Evolutionary conservation across 2,329 filamentous ascomycete species (phyloP).

Genomic region (Xylariomycetidae sp.): DNA sequence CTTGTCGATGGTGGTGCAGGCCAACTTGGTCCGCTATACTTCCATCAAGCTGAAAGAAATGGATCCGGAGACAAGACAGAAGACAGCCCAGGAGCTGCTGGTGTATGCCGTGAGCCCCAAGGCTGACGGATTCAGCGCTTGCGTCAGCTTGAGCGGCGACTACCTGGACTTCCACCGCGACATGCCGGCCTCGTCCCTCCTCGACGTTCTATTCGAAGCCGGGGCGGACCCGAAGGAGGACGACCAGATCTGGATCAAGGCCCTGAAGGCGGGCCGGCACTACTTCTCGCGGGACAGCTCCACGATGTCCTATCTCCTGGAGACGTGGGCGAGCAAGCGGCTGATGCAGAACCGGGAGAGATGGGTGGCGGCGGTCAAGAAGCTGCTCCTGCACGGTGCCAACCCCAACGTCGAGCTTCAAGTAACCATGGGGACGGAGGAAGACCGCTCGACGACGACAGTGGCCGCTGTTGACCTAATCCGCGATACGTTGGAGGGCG

Average conservation of each 20-base stretch:
- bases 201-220: slow-evolving; percentile 23
- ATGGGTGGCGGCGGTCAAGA: slow-evolving; percentile 26
- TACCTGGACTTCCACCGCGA: slow-evolving; percentile 28
- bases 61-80: slow-evolving; percentile 10
- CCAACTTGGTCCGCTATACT: slow-evolving; percentile 23
- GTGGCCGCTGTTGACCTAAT: slow-evolving; percentile 24
- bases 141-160: slow-evolving; percentile 25
- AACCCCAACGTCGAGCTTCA: slow-evolving; percentile 23
- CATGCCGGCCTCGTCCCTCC: slow-evolving; percentile 24
- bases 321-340: slow-evolving; percentile 23
- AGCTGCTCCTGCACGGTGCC: slow-evolving; percentile 23
- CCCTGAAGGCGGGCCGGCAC: slow-evolving; percentile 23
- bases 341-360: slow-evolving; percentile 25
- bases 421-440: slow-evolving; percentile 14
- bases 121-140: slow-evolving; percentile 26
- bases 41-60: slow-evolving; percentile 15
- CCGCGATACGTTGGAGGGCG: slow-evolving; percentile 25
- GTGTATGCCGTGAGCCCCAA: slow-evolving; percentile 23
- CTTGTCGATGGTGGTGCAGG: slow-evolving; percentile 23
- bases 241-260: slow-evolving; percentile 19
- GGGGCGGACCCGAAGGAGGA: slow-evolving; percentile 20
- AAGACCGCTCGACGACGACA: slow-evolving; percentile 16
- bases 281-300: slow-evolving; percentile 25
- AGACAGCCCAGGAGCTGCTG: slow-evolving; percentile 27
- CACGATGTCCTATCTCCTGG: slow-evolving; percentile 25